Base-by-base conservation (phyloP, 2,329 filamentous ascomycete genomes). In the Scedosporium minutisporum region DNA sequence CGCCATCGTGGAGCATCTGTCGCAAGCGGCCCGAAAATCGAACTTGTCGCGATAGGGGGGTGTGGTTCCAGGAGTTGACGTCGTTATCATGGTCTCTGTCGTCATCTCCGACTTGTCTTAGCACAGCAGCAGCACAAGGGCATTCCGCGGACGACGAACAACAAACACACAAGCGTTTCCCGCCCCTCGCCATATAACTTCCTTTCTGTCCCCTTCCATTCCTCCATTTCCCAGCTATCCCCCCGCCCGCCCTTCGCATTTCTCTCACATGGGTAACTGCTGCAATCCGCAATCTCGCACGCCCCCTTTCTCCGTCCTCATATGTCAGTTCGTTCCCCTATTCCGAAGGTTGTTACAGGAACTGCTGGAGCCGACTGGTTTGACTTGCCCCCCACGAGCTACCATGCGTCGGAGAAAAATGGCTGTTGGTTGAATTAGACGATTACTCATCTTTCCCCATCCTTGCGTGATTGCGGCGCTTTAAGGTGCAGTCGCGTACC, bases 401-500 rank as follows among this genome's bases (percentile, higher is more conserved):
- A 42, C 38, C 33, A 42, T 38, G 29, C 29, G 57, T 59, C 33
- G 33, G 27, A 25, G 57, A 42, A 59, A 59, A 42, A 59, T 59
- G 38, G 33, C 29, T n/a, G 38, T 59, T 59, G 27, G 29, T 18
- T 16, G 38, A 59, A 42, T 59, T 42, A 25, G 29, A 42, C 51
- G 57, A 59, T 59, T 59, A 59, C 57, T 59, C 57, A 59, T 59
- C 29, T 42, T 38, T 59, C 29, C 57, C 57, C 41, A 25, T 59
- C 57, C 57, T 59, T 59, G 57, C 57, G 57, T 59, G 57, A 59
- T 59, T 59, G 57, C 57, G 57, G 57, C 57, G 51, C 23, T 27
- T 55, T 23, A 55, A 59, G 33, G 57, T 59, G 57, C 33, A 59
- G 57, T 33, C 29, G 12, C 57, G 38, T 33, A 25, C 64, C 68